Percentiles rank a stretch among this genome's conserved stretches.
Conservation (phyloP, 2,329 filamentous ascomycete species). For the Akanthomyces dipterigenus region DNA sequence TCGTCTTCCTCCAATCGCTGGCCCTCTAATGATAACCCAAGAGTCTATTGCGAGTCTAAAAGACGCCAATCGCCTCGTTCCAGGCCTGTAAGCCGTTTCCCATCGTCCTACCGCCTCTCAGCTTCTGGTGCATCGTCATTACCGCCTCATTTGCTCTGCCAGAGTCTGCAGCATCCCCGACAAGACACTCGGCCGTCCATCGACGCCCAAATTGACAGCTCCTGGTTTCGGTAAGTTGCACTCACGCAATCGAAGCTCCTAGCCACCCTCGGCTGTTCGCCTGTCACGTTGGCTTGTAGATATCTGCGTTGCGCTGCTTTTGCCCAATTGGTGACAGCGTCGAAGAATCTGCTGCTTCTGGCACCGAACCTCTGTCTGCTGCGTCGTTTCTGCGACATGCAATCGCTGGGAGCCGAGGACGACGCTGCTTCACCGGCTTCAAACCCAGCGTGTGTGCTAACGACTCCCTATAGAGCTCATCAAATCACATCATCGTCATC, state of each 20-base stretch:
- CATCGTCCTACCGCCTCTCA: background rate
- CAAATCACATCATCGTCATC: background rate
- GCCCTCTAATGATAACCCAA: slow-evolving; percentile 11
- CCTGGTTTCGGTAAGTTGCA: slow-evolving; percentile 11
- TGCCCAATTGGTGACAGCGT: background rate
- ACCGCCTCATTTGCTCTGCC: background rate
- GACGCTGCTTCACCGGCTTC: background rate
- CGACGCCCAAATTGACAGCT: background rate
- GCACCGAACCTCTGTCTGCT: background rate
- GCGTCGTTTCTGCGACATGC: background rate
- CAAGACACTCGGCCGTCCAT: background rate
- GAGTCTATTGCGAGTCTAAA: slow-evolving; percentile 8
- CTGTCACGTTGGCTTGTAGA: background rate
- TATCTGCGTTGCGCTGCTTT: background rate
- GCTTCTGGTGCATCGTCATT: background rate
- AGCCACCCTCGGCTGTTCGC: background rate
- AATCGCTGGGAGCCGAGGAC: background rate
- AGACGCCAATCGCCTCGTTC: slow-evolving; percentile 7
- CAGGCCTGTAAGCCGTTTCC: background rate
- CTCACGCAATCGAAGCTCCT: slow-evolving; percentile 10
- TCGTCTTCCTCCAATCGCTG: slow-evolving; percentile 9
- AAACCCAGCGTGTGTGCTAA: background rate
- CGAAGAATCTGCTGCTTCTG: background rate
- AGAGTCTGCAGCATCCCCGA: background rate
- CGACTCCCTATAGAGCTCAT: background rate